Evolutionary conservation across 805 yeast genomes (phyloP).

Genomic region (Grigorovia yakushimaensis): DNA sequence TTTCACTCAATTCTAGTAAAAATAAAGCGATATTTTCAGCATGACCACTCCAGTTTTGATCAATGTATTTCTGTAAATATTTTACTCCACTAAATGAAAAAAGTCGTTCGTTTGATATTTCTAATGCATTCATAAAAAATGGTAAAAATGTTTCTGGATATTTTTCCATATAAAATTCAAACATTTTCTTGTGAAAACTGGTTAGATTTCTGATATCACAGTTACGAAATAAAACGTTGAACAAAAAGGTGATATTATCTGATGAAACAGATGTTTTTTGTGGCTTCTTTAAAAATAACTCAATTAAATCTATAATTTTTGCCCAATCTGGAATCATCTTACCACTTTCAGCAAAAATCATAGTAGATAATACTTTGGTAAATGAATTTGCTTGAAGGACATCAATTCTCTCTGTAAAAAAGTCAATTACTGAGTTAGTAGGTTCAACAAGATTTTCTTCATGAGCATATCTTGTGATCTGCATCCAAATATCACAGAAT

Average conservation of each 20-base stretch:
- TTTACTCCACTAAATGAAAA: conserved; percentile 33
- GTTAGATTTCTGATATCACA: conserved; percentile 40
- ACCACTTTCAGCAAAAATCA: conserved; percentile 65
- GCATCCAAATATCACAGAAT: conserved; percentile 50
- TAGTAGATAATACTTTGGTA: conserved; percentile 35
- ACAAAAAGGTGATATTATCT: conserved; percentile 34
- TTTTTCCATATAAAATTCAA: conserved; percentile 31
- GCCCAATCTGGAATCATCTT: conserved; percentile 49
- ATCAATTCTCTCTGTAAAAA: conserved; percentile 11
- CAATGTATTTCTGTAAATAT: conserved; percentile 41
- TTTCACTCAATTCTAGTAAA: conserved; percentile 28
- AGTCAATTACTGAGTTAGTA: conserved; percentile 30
- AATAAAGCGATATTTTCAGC: conserved; percentile 34
- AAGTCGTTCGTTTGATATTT: conserved; percentile 36
- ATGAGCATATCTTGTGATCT: conserved; percentile 44
- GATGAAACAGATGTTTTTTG: conserved; percentile 6
- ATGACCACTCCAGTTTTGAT: conserved; percentile 32
- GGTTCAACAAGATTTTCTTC: conserved; percentile 37
- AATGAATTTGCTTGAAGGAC: conserved; percentile 22
- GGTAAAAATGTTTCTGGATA: conserved; percentile 41
- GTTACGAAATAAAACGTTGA: conserved; percentile 46
- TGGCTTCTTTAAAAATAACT: conserved; percentile 2
- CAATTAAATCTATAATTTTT: conserved; percentile 7
- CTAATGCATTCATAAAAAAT: conserved; percentile 29
- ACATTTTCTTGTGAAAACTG: conserved; percentile 36